Conservation (phyloP, 805 yeast genomes). For the Hanseniaspora lindneri region DNA sequence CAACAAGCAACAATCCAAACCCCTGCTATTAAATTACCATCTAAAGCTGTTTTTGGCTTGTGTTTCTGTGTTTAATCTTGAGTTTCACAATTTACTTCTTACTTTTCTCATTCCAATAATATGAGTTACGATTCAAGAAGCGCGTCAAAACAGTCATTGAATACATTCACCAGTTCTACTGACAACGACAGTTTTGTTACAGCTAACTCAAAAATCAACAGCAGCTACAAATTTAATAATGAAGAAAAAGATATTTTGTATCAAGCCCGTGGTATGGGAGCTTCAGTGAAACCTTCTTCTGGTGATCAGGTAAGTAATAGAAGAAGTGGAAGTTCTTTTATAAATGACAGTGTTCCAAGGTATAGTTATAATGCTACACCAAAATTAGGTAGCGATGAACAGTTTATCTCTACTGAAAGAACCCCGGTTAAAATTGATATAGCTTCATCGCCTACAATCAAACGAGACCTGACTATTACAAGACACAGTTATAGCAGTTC, state of each 20-base stretch:
- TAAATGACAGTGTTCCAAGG: not conserved
- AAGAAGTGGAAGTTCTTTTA: not conserved
- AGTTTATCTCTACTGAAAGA: not conserved
- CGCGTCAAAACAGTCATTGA: constrained; percentile 3
- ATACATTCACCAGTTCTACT: not conserved
- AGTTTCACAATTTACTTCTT: no score
- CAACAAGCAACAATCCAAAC: no score
- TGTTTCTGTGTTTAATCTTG: no score
- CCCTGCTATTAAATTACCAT: no score
- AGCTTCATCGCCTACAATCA: not conserved
- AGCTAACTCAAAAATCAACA: constrained; percentile 3
- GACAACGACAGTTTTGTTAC: constrained; percentile 11
- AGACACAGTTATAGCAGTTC: not conserved
- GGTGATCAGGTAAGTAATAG: not conserved
- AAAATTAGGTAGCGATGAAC: not conserved
- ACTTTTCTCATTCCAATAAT: not conserved
- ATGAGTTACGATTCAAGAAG: not conserved
- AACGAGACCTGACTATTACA: not conserved
- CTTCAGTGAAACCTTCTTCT: not conserved
- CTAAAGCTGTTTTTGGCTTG: no score
- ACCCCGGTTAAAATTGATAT: not conserved
- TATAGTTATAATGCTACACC: constrained; percentile 1
- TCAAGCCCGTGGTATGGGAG: not conserved
- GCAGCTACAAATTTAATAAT: not conserved
- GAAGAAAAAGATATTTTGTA: not conserved